These are phyloP conservation scores for Calophaca sinica DNA, from an alignment of 306 rosid genomes.

Conservation along the genomic window DNA sequence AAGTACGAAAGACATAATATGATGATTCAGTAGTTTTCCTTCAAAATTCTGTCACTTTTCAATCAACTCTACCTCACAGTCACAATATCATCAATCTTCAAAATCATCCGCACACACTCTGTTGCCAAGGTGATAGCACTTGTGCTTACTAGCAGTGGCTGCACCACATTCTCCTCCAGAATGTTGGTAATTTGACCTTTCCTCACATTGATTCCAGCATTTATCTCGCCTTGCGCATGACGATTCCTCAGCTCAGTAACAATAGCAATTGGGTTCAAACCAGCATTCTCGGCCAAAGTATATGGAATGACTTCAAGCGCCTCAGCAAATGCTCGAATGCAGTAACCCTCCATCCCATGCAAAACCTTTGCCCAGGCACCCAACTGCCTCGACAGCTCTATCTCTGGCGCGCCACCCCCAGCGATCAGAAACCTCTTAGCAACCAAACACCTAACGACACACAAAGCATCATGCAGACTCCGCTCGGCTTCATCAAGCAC, in stretches of 20 bases:
- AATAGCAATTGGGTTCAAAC: constrained; percentile 85
- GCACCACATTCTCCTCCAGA: constrained; percentile 99
- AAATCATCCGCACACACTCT: constrained; percentile 98
- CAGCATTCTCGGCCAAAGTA: constrained; percentile 95
- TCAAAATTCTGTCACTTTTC: constrained; percentile 31
- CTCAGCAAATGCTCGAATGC: constrained; percentile 87
- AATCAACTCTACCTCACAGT: constrained; percentile 76
- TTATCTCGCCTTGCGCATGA: constrained; percentile 94
- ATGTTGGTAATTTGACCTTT: constrained; percentile 98
- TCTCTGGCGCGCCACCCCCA: constrained; percentile 97
- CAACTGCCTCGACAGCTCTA: constrained; percentile 93
- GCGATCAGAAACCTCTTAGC: constrained; percentile 91
- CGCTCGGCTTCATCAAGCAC: constrained; percentile 96
- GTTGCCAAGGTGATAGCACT: constrained; percentile 94
- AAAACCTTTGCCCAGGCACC: constrained; percentile 99
- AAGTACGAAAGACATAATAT: constrained; percentile 42
- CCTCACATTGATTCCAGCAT: constrained; percentile 97
- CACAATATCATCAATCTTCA: constrained; percentile 98
- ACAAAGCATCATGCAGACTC: constrained; percentile 94
- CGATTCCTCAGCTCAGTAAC: constrained; percentile 99
- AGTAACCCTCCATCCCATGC: constrained; percentile 99
- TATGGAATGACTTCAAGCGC: constrained; percentile 98
- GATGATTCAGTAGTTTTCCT: constrained; percentile 37
- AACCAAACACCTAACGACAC: constrained; percentile 96
- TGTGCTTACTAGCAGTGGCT: constrained; percentile 95